Percentiles rank a stretch among this genome's conserved stretches.
Conservation (phyloP, 306 rosid species). For the Senna siamea region DNA sequence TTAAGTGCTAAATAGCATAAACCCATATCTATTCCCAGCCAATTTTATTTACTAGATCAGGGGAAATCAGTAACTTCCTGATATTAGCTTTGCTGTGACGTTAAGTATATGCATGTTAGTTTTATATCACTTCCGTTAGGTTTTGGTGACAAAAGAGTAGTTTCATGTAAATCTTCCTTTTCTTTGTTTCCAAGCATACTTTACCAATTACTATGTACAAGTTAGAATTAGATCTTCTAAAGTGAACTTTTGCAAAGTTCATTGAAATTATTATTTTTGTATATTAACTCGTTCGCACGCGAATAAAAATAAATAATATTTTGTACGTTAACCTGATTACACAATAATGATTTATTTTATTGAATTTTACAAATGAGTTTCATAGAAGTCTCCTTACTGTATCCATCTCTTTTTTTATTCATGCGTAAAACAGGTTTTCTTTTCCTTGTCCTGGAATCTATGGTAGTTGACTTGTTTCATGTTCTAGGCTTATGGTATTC, state of each 20-base stretch:
- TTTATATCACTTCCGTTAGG: not conserved
- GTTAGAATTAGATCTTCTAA: no score
- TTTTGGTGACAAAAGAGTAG: not conserved
- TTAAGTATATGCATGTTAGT: conserved; percentile 5
- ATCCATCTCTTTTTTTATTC: conserved; percentile 13
- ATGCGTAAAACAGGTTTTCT: conserved; percentile 29
- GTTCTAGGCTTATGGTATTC: conserved; percentile 4
- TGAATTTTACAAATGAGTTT: no score
- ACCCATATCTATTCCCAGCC: conserved; percentile 5
- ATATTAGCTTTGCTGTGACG: conserved; percentile 13
- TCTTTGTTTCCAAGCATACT: not conserved
- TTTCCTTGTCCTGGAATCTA: conserved; percentile 28
- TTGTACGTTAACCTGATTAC: no score
- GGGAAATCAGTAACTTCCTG: conserved; percentile 9
- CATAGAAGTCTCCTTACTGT: not conserved
- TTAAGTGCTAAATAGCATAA: conserved; percentile 7
- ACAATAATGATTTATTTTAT: no score
- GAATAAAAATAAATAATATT: no score
- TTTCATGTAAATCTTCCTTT: not conserved
- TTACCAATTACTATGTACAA: not conserved
- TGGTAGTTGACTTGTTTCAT: conserved; percentile 41
- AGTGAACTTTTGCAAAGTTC: no score
- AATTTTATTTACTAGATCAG: not conserved
- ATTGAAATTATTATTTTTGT: no score
- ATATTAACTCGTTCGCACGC: no score